phyloP scores from a whole-genome alignment of 208 protist genomes.

The Porcisia hertigi region DNA sequence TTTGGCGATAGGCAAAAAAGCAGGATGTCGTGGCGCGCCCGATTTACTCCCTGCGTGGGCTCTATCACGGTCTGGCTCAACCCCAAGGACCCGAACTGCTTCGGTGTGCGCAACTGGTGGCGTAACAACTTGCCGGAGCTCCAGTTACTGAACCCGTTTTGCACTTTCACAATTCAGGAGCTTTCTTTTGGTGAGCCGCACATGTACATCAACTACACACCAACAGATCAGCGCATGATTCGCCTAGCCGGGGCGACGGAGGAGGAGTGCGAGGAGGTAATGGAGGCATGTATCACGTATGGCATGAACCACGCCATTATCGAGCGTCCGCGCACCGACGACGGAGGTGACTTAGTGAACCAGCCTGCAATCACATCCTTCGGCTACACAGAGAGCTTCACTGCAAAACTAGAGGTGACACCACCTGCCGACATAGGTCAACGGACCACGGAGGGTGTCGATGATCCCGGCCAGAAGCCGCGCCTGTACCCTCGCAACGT shows the following conservation, averaged over 20 bases:
- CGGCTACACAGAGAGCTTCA: conserved; percentile 89
- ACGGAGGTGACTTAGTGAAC: conserved; percentile 88
- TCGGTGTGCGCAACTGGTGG: conserved; percentile 92
- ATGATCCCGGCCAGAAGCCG: conserved; percentile 89
- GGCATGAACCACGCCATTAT: conserved; percentile 90
- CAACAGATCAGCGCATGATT: conserved; percentile 88
- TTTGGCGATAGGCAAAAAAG: neutral
- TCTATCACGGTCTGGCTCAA: conserved; percentile 91
- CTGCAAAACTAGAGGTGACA: conserved; percentile 80
- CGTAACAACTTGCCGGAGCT: conserved; percentile 91
- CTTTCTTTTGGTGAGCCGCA: conserved; percentile 89
- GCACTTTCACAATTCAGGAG: conserved; percentile 90
- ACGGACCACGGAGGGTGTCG: conserved; percentile 80
- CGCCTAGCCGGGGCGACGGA: conserved; percentile 85
- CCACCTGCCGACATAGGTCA: conserved; percentile 87
- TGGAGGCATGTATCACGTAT: conserved; percentile 90
- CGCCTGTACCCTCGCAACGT: conserved; percentile 84
- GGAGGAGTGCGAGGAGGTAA: conserved; percentile 90
- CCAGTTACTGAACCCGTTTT: conserved; percentile 89
- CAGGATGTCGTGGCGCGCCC: conserved; percentile 88
- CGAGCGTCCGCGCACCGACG: conserved; percentile 80
- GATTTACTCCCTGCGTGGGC: conserved; percentile 85
- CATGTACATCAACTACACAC: conserved; percentile 92
- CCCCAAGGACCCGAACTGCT: conserved; percentile 92
- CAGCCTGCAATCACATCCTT: conserved; percentile 88